phyloP scores from a whole-genome alignment of 1,139 yeast genomes.

The Meyerozyma smithsonii region DNA sequence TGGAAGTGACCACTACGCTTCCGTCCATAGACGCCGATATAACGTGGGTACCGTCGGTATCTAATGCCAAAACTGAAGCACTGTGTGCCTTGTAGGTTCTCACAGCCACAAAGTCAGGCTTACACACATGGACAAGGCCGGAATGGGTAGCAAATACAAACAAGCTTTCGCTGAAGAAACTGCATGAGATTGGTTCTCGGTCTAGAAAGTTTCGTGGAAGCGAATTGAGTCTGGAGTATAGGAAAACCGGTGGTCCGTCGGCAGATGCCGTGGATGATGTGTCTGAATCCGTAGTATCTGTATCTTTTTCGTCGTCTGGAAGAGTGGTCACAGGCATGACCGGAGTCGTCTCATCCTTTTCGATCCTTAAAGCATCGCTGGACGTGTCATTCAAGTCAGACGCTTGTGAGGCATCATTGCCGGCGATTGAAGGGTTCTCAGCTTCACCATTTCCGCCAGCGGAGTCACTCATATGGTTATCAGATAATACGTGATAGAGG shows the following conservation, averaged over 20 bases:
- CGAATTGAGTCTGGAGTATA: slow-evolving; percentile 62
- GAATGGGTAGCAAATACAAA: slow-evolving; percentile 87
- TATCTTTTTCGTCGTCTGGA: not conserved
- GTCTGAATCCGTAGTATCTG: not conserved
- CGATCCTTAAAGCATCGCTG: no score
- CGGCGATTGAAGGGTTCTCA: not conserved
- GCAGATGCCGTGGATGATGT: not conserved
- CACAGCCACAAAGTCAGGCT: slow-evolving; percentile 51
- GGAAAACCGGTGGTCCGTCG: slow-evolving; percentile 68
- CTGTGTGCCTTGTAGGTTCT: slow-evolving; percentile 80
- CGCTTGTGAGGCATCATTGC: not conserved
- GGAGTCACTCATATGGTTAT: not conserved
- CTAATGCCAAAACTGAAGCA: slow-evolving; percentile 72
- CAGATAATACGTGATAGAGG: not conserved
- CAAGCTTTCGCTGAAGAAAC: slow-evolving; percentile 51
- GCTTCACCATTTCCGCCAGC: not conserved
- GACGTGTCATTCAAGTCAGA: no score
- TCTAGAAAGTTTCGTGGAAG: slow-evolving; percentile 65
- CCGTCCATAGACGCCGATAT: slow-evolving; percentile 95
- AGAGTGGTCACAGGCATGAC: no score
- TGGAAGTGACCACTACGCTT: slow-evolving; percentile 76
- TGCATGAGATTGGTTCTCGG: slow-evolving; percentile 74
- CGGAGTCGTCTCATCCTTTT: no score
- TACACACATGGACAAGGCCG: slow-evolving; percentile 70
- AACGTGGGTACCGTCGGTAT: slow-evolving; percentile 68